phyloP scores from a whole-genome alignment of 305 asterid genomes.

The Solanum hybrid region DNA sequence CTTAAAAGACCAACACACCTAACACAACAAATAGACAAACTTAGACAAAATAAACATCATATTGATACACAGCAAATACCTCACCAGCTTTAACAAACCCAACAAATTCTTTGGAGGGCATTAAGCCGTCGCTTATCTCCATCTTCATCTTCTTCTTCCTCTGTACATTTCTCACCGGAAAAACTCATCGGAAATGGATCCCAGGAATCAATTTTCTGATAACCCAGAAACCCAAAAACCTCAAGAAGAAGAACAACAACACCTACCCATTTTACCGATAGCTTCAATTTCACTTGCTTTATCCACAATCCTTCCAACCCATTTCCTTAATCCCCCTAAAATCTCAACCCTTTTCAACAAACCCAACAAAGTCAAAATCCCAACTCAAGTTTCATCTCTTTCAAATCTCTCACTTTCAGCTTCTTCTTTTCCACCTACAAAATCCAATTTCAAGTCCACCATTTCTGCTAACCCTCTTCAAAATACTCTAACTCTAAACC shows the following conservation, averaged over 20 bases:
- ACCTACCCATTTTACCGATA: constrained; percentile 11
- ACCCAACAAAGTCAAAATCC: constrained; percentile 59
- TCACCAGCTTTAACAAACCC: neutral
- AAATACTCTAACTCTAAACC: constrained; percentile 39
- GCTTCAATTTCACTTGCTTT: constrained; percentile 79
- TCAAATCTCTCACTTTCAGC: constrained; percentile 46
- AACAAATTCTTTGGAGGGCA: neutral
- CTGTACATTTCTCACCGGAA: neutral
- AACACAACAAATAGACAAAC: neutral
- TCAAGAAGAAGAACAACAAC: neutral
- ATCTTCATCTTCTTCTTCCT: neutral
- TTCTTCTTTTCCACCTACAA: constrained; percentile 35
- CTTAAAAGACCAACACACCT: neutral
- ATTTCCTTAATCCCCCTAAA: constrained; percentile 51
- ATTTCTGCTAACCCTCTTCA: constrained; percentile 64
- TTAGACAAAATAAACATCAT: neutral
- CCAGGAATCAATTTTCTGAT: neutral
- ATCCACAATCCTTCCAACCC: constrained; percentile 63
- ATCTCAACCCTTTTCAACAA: constrained; percentile 20
- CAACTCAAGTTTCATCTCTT: constrained; percentile 68
- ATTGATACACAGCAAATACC: neutral
- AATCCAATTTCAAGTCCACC: constrained; percentile 40
- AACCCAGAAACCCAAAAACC: neutral
- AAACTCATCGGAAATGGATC: neutral
- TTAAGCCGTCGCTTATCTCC: neutral